Conservation (phyloP, 1,284 basidiomycete species). For the Pseudozyma tsukubaensis region DNA sequence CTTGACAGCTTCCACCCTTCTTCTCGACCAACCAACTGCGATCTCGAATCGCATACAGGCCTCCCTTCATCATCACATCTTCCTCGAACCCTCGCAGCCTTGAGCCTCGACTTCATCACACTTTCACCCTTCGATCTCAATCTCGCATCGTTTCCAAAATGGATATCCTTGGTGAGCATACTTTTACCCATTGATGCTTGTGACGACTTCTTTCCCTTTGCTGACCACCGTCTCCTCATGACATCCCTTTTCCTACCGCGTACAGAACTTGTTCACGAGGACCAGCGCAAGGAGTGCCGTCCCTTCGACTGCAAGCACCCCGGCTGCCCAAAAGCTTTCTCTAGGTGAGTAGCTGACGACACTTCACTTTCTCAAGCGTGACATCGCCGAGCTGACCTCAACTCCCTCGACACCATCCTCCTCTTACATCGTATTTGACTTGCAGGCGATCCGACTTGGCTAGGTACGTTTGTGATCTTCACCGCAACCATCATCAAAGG, state of each 20-base stretch:
- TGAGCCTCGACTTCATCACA: not conserved
- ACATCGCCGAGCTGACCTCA: not conserved
- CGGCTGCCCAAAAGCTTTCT: slow-evolving; percentile 59
- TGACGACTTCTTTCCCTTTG: not conserved
- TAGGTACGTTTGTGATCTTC: slow-evolving; percentile 28
- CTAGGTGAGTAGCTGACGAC: slow-evolving; percentile 31
- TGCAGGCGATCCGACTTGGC: slow-evolving; percentile 55
- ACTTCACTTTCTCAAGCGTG: too few relatives aligned
- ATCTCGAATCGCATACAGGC: not conserved
- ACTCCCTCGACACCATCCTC: not conserved
- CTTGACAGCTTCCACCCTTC: too few relatives aligned
- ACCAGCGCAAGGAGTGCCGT: slow-evolving; percentile 51
- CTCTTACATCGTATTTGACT: not conserved
- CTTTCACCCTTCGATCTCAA: not conserved
- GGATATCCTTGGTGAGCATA: slow-evolving; percentile 54
- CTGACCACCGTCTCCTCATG: not conserved
- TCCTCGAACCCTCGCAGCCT: not conserved
- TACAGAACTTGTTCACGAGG: slow-evolving; percentile 60
- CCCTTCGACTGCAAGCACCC: slow-evolving; percentile 54
- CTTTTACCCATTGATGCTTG: not conserved
- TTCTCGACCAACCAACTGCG: not conserved
- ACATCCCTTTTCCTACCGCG: not conserved
- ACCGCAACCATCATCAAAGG: slow-evolving; percentile 4
- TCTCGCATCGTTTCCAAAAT: slow-evolving; percentile 17
- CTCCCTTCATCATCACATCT: not conserved